These are phyloP conservation scores for Annulohypoxylon maeteangense DNA, from an alignment of 495 filamentous ascomycete species.

Conservation along the genomic window DNA sequence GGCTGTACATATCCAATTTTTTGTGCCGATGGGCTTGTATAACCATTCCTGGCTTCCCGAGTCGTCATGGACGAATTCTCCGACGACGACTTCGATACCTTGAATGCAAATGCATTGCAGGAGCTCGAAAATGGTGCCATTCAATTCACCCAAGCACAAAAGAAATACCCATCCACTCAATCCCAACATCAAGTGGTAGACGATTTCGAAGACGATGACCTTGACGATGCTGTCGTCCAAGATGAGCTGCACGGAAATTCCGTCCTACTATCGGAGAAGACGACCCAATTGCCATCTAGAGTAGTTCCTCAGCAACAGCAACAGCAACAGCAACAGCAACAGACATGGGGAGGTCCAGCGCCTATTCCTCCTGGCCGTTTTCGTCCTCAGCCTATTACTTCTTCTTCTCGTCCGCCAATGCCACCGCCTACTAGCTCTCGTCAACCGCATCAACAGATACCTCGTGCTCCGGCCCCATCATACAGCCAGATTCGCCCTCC, in stretches of 20 bases:
- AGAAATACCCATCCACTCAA: slow-evolving; percentile 32
- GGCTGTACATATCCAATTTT: neutral
- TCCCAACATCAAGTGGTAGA: slow-evolving; percentile 40
- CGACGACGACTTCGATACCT: slow-evolving; percentile 59
- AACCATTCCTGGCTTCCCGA: slow-evolving; percentile 40
- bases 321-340: slow-evolving; percentile 38
- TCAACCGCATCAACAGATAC: slow-evolving; percentile 42
- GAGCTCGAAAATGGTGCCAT: slow-evolving; percentile 62
- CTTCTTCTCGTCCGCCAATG: slow-evolving; percentile 18
- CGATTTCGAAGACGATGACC: slow-evolving; percentile 49
- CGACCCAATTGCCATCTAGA: slow-evolving; percentile 32
- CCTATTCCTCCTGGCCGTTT: slow-evolving; percentile 32
- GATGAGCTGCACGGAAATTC: slow-evolving; percentile 23
- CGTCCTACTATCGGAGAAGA: slow-evolving; percentile 19
- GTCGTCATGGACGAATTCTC: slow-evolving; percentile 60
- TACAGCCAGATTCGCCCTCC: slow-evolving; percentile 43
- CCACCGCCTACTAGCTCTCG: slow-evolving; percentile 25
- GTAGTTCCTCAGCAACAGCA: slow-evolving; percentile 31
- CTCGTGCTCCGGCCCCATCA: slow-evolving; percentile 30
- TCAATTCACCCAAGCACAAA: slow-evolving; percentile 58
- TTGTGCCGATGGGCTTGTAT: slow-evolving; percentile 47
- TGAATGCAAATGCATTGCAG: slow-evolving; percentile 56
- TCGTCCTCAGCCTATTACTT: slow-evolving; percentile 29
- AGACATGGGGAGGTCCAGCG: slow-evolving; percentile 34
- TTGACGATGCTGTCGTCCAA: slow-evolving; percentile 49